Evolutionary conservation across 345 rosid genomes (phyloP).

Genomic region (Brassica incana): DNA sequence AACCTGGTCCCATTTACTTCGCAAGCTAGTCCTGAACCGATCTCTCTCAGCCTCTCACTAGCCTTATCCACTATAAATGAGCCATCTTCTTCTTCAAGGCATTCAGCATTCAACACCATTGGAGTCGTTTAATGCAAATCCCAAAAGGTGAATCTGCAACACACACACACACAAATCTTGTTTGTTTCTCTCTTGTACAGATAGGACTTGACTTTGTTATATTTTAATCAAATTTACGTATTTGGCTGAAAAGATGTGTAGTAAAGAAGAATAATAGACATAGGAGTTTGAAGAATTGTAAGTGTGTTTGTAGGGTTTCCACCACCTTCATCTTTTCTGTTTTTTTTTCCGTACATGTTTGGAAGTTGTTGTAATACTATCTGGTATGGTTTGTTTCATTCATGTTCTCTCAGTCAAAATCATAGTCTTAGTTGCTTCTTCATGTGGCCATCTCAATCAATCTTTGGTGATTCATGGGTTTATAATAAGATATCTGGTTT

Average conservation of each 20-base stretch:
- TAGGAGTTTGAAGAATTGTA: slow-evolving; percentile 22
- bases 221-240: slow-evolving; percentile 24
- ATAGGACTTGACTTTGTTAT: slow-evolving; percentile 18
- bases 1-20: slow-evolving; percentile 19
- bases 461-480: not conserved
- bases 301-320: slow-evolving; percentile 19
- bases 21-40: slow-evolving; percentile 40
- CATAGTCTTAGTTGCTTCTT: slow-evolving; percentile 25
- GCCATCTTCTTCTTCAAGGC: slow-evolving; percentile 41
- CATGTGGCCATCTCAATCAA: slow-evolving; percentile 27
- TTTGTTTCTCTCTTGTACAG: slow-evolving; percentile 40
- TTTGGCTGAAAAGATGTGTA: slow-evolving; percentile 16
- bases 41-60: slow-evolving; percentile 65
- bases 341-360: slow-evolving; percentile 29
- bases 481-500: slow-evolving; percentile 15
- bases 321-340: not conserved
- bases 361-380: slow-evolving; percentile 38
- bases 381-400: slow-evolving; percentile 3
- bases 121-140: slow-evolving; percentile 39
- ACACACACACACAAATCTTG: slow-evolving; percentile 5
- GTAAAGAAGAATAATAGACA: slow-evolving; percentile 26
- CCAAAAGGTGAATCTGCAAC: slow-evolving; percentile 13
- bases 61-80: slow-evolving; percentile 48
- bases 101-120: slow-evolving; percentile 49
- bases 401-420: slow-evolving; percentile 7